A percentile compares a stretch with the other conserved stretches of the same genome.
Evolutionary conservation across 129 eudicot species (phyloP).

Genomic region (Arctium lappa): DNA sequence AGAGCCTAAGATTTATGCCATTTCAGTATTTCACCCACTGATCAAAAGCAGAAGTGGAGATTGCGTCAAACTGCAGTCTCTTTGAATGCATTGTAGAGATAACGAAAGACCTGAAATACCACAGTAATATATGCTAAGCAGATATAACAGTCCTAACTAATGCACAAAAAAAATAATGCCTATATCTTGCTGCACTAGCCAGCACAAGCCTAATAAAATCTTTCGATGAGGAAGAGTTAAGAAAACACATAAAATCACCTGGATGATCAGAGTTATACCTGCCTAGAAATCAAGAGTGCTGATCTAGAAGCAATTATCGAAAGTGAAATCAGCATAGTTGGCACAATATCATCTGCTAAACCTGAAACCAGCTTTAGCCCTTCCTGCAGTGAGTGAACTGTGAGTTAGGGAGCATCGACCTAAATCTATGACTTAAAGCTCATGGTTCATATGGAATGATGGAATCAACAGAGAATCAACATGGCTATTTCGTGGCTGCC

Average conservation of each 20-base stretch:
- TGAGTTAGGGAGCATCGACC: constrained; percentile 12
- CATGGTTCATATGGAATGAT: too few species aligned
- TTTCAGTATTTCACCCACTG: background rate
- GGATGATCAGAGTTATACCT: constrained; percentile 42
- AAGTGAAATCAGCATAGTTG: constrained; percentile 71
- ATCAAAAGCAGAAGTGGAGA: background rate
- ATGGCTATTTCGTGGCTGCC: too few species aligned
- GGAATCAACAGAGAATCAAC: background rate
- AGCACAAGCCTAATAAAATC: background rate
- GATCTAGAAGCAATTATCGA: constrained; percentile 65
- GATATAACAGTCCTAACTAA: background rate
- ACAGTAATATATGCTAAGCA: background rate
- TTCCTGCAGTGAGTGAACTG: constrained; percentile 39
- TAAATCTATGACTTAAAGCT: background rate
- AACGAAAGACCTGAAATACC: background rate
- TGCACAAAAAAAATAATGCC: background rate
- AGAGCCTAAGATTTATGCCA: background rate
- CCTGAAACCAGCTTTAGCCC: constrained; percentile 64
- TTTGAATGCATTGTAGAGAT: background rate
- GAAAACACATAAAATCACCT: background rate
- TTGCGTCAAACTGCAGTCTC: background rate
- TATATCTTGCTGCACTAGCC: background rate
- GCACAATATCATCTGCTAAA: constrained; percentile 51
- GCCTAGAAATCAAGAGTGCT: constrained; percentile 49
- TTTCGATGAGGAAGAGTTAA: background rate